Conservation (phyloP, 2,329 filamentous ascomycete genomes). For the Aureobasidium leucospermi region DNA sequence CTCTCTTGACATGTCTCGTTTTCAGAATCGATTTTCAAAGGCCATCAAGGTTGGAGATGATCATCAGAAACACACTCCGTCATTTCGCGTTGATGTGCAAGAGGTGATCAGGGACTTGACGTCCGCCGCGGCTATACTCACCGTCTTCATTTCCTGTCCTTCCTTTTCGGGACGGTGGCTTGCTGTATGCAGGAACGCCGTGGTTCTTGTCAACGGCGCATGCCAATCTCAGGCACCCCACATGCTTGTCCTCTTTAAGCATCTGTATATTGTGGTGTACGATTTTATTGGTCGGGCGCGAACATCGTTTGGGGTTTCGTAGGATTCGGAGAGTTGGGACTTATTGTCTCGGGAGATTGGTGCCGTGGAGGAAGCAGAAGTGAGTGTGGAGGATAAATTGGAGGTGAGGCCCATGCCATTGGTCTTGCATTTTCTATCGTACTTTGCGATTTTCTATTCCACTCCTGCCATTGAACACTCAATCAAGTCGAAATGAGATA, state of each 20-base stretch:
- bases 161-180: not conserved
- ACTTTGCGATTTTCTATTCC: not conserved
- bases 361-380: not conserved
- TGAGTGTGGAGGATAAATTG: not conserved
- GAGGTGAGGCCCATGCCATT: not conserved
- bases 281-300: not conserved
- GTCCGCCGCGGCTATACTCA: not conserved
- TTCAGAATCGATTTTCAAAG: not conserved
- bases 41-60: not conserved
- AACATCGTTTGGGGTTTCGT: not conserved
- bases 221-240: not conserved
- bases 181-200: not conserved
- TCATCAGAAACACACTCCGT: not conserved
- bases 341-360: not conserved
- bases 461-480: not conserved
- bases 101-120: not conserved
- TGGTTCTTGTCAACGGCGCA: not conserved
- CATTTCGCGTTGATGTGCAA: not conserved
- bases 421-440: no score
- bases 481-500: not conserved
- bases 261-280: not conserved
- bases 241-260: not conserved
- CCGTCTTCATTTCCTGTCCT: not conserved
- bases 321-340: not conserved
- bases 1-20: not conserved